Base-by-base conservation (phyloP, 129 eudicot species). In the Saussurea involucrata region DNA sequence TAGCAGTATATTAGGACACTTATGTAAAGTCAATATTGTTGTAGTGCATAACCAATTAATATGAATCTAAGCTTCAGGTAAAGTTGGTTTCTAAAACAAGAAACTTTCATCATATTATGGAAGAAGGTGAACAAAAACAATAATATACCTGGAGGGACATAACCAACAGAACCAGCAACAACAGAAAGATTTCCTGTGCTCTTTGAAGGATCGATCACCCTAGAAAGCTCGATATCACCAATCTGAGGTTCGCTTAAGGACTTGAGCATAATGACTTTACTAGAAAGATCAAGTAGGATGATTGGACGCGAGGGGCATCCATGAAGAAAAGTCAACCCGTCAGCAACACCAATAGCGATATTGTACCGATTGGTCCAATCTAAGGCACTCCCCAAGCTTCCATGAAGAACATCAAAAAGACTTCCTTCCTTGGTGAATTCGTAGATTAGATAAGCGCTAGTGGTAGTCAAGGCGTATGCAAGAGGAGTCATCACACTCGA, bases 351-450 rank as follows among this genome's bases (percentile, higher is more conserved):
- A 61, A 94, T 65, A 13, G 97, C 97, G 65, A 91, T 86, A 66
- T 93, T 89, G 64, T 87, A 91, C 36, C 98, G 85, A 72, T 88
- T 94, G 9, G 87, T 87, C 98, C 98, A 94, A 71, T 91, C 97
- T 81, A 94, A 82, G 81, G 71, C 68, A 8, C 63, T 69, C 8
- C 69, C 85, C 4, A 33, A 67, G 17, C 69, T 76, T 44, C 86
- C 82, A 76, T 89, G 93, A 69, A 94, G 92, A 74, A 74, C 83
- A 75, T 91, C 88, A 31, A 46, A 89, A 36, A 94, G 92, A 71
- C 90, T 89, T 17, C 93, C 98, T 53, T 89, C 81, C 0, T 87
- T 85, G 68, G 83, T 34, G 60, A 64, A 89, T 3, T 94, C 98
- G 53, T 94, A 94, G 64, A 89, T 75, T 10, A 94, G 85, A 78